Percentiles rank a stretch among this genome's conserved stretches.
phyloP scores from a whole-genome alignment of 2,329 filamentous ascomycete genomes.

The Ophiostoma ulmi region DNA sequence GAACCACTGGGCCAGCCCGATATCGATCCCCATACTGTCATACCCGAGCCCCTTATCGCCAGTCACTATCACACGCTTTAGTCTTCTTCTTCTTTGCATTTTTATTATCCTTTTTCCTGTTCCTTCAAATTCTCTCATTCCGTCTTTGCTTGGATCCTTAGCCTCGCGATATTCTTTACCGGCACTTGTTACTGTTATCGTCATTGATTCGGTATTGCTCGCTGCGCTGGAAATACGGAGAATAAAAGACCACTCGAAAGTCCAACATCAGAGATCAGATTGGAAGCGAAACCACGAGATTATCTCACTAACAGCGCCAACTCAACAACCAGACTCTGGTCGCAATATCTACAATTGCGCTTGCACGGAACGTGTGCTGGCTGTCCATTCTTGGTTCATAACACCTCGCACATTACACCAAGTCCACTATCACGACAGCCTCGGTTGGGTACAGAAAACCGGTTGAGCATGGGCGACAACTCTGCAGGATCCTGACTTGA shows the following conservation, averaged over 20 bases:
- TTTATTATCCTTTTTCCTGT: neutral
- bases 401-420: neutral
- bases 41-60: slow-evolving; percentile 15
- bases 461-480: neutral
- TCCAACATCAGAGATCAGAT: neutral
- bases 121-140: neutral
- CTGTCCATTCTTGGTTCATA: slow-evolving; percentile 4
- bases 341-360: neutral
- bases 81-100: neutral
- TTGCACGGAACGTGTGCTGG: slow-evolving; percentile 17
- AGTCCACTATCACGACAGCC: neutral
- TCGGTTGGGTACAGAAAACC: neutral
- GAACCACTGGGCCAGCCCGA: slow-evolving; percentile 18
- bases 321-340: neutral
- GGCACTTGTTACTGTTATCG: neutral
- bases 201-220: neutral
- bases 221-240: neutral
- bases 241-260: neutral
- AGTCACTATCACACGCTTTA: slow-evolving; percentile 1
- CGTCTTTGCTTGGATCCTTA: neutral
- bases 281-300: neutral
- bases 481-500: neutral
- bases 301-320: slow-evolving; percentile 4
- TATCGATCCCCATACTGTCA: slow-evolving; percentile 16
- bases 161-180: neutral